A percentile compares a stretch with the other conserved stretches of the same genome.
phyloP scores from a whole-genome alignment of 2,329 filamentous ascomycete species.

The Corniculantispora saksenae region DNA sequence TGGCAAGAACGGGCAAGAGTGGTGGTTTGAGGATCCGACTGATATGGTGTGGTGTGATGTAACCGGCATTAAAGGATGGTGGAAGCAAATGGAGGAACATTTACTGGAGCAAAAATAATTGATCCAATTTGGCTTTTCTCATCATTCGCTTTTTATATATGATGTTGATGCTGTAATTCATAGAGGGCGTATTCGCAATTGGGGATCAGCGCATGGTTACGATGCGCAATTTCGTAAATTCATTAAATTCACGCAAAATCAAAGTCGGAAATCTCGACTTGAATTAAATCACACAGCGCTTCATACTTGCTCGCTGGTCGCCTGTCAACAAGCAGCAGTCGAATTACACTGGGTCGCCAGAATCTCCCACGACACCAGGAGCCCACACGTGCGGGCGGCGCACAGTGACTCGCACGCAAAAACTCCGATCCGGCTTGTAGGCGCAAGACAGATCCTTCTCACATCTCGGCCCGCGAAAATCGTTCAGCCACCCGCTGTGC shows the following conservation, averaged over 20 bases:
- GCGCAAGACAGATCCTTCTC: neutral
- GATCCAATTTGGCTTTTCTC: neutral
- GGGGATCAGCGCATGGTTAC: too few relatives aligned
- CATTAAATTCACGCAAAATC: too few relatives aligned
- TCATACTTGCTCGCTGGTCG: neutral
- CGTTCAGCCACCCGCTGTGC: conserved; percentile 2
- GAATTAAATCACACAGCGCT: neutral
- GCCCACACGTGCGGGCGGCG: conserved; percentile 8
- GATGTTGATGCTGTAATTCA: too few relatives aligned
- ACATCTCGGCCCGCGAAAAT: neutral
- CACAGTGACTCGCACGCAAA: conserved; percentile 6
- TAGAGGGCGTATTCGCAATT: too few relatives aligned
- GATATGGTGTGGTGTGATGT: conserved; percentile 53
- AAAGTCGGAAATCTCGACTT: too few relatives aligned
- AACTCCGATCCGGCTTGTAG: neutral
- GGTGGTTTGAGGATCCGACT: conserved; percentile 54
- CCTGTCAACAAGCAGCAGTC: neutral
- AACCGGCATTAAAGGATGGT: conserved; percentile 46
- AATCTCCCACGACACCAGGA: neutral
- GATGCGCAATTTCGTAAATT: too few relatives aligned
- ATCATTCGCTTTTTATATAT: too few relatives aligned
- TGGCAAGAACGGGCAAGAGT: conserved; percentile 32
- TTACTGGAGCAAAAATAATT: neutral
- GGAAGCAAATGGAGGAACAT: conserved; percentile 33
- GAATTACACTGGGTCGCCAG: conserved; percentile 11